These are phyloP conservation scores for Aaosphaeria pasadenensis DNA, from an alignment of 2,329 filamentous ascomycete genomes.

Conservation along the genomic window DNA sequence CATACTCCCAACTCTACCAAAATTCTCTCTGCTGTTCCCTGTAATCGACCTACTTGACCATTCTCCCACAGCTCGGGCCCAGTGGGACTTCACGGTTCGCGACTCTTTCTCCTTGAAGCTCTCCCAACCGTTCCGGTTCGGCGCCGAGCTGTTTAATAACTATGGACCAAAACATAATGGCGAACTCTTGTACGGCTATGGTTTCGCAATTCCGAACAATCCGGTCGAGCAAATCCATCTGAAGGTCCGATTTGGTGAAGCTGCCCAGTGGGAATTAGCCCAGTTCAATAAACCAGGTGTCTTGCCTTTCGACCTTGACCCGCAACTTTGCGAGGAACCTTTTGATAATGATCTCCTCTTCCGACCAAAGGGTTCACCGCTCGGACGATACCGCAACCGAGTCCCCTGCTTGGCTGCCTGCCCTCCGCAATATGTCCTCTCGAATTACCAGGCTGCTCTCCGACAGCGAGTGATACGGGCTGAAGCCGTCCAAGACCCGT, in stretches of 20 bases:
- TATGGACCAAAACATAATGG: conserved; percentile 54
- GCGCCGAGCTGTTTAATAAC: conserved; percentile 51
- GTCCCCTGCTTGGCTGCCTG: conserved; percentile 31
- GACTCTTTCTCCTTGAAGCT: conserved; percentile 39
- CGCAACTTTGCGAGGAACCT: conserved; percentile 14
- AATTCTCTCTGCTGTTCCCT: conserved; percentile 46
- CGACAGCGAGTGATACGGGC: conserved; percentile 16
- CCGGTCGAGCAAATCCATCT: conserved; percentile 45
- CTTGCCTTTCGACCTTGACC: conserved; percentile 25
- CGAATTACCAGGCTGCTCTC: conserved; percentile 26
- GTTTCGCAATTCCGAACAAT: conserved; percentile 49
- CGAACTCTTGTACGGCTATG: conserved; percentile 52
- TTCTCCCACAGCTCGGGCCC: conserved; percentile 43
- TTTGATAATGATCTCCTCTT: conserved; percentile 32
- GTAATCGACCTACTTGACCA: conserved; percentile 51
- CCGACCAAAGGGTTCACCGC: conserved; percentile 25
- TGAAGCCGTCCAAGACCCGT: conserved; percentile 6
- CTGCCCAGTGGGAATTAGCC: conserved; percentile 11
- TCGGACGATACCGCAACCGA: conserved; percentile 30
- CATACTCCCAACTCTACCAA: conserved; percentile 24
- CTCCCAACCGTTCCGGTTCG: conserved; percentile 24
- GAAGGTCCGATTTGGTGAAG: conserved; percentile 15
- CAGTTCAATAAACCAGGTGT: conserved; percentile 13
- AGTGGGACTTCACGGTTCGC: conserved; percentile 41
- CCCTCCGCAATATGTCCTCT: conserved; percentile 31